Base-by-base conservation (phyloP, 2,329 filamentous ascomycete genomes). In the Dothideomycetes sp. region DNA sequence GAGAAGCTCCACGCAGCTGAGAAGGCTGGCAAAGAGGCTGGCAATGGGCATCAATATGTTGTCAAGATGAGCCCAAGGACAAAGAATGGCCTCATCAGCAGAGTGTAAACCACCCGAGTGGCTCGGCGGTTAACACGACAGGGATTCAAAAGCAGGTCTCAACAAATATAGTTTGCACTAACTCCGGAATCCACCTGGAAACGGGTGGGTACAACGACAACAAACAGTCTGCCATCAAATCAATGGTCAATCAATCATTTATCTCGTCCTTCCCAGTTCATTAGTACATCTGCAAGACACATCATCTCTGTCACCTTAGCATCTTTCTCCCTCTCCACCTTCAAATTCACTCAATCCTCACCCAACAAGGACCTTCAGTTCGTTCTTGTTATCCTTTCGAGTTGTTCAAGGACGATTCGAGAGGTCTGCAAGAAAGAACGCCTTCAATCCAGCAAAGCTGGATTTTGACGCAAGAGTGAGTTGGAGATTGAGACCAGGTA, bases 351-450 rank as follows among this genome's bases (percentile, higher is more conserved):
- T 19, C 22, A 17, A 20, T 17, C 12, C 29, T 25, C 17, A 13
- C 36, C 31, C 42, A 27, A 44, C 34, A 39, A 44, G 35, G 36
- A 35, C 34, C 35, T 35, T 38, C 37, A 38, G 43, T 46, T 48
- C 44, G 41, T 44, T 48, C 44, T 48, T 48, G 46, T 48, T 44
- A 28, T 48, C 46, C 46, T 48, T 40, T 34, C 46, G 46, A 48
- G 43, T 48, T 48, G 45, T 47, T 47, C 45, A 45, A 33, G 45
- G 45, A 45, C 46, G 44, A 45, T 48, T 48, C 46, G 46, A 46
- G 41, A 48, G 46, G 46, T 33, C 28, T 38, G 27, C 46, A 48
- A 46, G 46, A 41, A 39, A 38, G 46, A 44, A 45, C 46, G 33
- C 33, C 32, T 20, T 22, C 33, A 22, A 47, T 47, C 43, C 46